Evolutionary conservation across 129 eudicot species (phyloP).

Genomic region (Centaurea solstitialis): DNA sequence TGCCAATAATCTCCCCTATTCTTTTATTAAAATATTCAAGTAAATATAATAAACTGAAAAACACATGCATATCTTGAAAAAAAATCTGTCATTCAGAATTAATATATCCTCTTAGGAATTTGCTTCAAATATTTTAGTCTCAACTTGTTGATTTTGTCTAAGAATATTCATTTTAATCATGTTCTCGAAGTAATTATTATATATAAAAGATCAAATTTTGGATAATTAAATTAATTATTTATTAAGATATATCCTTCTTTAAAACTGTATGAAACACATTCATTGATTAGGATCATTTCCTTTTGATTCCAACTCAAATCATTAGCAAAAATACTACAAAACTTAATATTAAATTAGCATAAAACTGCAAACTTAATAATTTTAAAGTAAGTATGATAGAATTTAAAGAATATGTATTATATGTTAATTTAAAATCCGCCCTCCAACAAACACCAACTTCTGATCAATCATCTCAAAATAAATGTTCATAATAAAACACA

Average conservation of each 20-base stretch:
- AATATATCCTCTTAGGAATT: conserved; percentile 19
- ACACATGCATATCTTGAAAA: conserved; percentile 6
- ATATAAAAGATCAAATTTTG: not conserved
- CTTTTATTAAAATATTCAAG: not conserved
- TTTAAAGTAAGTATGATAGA: not conserved
- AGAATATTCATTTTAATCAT: not conserved
- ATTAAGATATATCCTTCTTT: not conserved
- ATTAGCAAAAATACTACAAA: conserved; percentile 1
- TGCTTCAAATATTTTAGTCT: not conserved
- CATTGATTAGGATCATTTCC: conserved; percentile 1
- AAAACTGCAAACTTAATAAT: not conserved
- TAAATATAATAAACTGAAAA: not conserved
- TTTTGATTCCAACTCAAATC: conserved; percentile 2
- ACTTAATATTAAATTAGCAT: no score
- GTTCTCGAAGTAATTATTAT: not conserved
- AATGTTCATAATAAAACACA: no score
- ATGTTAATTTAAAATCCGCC: not conserved
- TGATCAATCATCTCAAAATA: no score
- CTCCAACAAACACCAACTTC: not conserved
- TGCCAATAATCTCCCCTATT: no score
- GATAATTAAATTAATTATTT: conserved; percentile 1
- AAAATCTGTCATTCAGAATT: not conserved
- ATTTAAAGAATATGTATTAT: not conserved
- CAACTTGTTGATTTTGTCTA: conserved; percentile 6
- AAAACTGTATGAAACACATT: not conserved